A percentile compares a stretch with the other conserved stretches of the same genome.
These are phyloP conservation scores for Boletus edulis DNA, from an alignment of 768 basidiomycete genomes.

Conservation along the genomic window DNA sequence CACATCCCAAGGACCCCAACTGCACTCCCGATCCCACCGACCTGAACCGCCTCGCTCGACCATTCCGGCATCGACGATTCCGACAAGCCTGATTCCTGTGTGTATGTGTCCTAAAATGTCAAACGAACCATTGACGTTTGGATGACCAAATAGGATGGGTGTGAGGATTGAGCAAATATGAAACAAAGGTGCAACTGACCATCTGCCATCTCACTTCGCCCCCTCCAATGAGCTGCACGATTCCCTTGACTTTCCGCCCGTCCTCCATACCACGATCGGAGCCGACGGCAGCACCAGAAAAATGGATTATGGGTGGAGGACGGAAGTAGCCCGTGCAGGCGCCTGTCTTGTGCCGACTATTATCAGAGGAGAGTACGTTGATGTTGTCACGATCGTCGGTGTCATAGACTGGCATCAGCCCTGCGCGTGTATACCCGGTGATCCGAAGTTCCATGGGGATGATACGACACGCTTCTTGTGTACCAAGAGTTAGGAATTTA, in stretches of 20 bases:
- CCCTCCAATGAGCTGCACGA: constrained; percentile 47
- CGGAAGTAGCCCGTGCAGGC: constrained; percentile 24
- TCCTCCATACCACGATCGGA: constrained; percentile 33
- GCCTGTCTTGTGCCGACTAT: background rate
- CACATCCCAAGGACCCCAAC: constrained; percentile 54
- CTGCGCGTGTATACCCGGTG: constrained; percentile 33
- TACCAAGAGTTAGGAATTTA: constrained; percentile 31
- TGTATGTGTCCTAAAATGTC: constrained; percentile 14
- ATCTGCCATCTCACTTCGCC: constrained; percentile 52
- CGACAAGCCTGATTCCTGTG: constrained; percentile 32
- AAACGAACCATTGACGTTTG: background rate
- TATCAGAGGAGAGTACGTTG: constrained; percentile 14
- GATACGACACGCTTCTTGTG: constrained; percentile 49
- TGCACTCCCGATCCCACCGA: constrained; percentile 53
- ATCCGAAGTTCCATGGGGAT: constrained; percentile 51
- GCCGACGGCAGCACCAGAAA: constrained; percentile 45
- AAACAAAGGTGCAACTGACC: constrained; percentile 29
- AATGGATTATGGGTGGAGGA: constrained; percentile 49
- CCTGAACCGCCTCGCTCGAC: constrained; percentile 54
- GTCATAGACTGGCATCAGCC: constrained; percentile 19
- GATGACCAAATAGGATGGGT: no score
- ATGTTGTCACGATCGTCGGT: constrained; percentile 1
- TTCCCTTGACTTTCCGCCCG: constrained; percentile 38
- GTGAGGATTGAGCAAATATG: background rate
- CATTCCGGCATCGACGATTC: constrained; percentile 42